A percentile compares a stretch with the other conserved stretches of the same genome.
These are phyloP conservation scores for Entophlyctis helioformis DNA, from an alignment of 192 early-diverging fungal species.

Conservation along the genomic window DNA sequence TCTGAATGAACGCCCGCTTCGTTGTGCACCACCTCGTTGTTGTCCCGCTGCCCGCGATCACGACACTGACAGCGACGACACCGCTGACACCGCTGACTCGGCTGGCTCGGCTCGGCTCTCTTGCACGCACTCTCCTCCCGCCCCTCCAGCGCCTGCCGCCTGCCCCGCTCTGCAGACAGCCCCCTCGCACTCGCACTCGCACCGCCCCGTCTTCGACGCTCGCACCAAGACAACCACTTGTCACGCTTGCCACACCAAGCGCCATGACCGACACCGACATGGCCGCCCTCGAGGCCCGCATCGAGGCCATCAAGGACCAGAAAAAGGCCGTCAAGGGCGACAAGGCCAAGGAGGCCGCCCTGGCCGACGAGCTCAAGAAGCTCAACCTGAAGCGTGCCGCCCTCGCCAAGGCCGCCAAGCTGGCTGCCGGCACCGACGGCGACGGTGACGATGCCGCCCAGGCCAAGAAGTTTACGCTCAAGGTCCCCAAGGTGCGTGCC, in stretches of 20 bases:
- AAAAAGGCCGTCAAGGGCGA: slow-evolving; percentile 1
- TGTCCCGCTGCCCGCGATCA: too few species aligned
- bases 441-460: too few species aligned
- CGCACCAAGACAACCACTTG: too few species aligned
- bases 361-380: neutral
- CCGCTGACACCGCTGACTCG: too few species aligned
- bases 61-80: too few species aligned
- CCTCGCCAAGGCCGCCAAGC: too few species aligned
- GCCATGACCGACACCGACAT: slow-evolving; percentile 1
- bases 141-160: neutral
- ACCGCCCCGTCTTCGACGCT: neutral
- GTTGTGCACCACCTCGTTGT: too few species aligned
- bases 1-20: too few species aligned
- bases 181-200: neutral
- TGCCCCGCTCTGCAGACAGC: neutral
- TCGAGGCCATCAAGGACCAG: slow-evolving; percentile 2
- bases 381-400: too few species aligned
- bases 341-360: neutral
- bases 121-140: too few species aligned
- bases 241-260: neutral
- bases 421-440: too few species aligned
- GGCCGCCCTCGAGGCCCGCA: slow-evolving; percentile 1
- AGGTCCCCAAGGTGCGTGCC: slow-evolving; percentile 14
- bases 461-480: slow-evolving; percentile 9
- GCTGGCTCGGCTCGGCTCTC: too few species aligned